These are phyloP conservation scores for Lactifluus subvellereus DNA, from an alignment of 768 basidiomycete genomes.

Conservation along the genomic window DNA sequence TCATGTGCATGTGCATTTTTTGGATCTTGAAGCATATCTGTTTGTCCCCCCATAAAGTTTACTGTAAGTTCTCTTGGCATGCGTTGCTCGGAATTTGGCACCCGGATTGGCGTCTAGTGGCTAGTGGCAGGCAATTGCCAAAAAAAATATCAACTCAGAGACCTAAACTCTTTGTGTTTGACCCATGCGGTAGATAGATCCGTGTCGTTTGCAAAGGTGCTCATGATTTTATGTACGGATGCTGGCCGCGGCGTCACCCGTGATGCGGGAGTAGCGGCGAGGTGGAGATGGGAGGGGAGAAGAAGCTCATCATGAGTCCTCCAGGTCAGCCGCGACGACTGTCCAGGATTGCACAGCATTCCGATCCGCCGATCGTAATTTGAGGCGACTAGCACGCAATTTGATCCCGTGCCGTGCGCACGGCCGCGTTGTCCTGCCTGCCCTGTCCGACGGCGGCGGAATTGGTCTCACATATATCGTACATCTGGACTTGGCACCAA, in stretches of 20 bases:
- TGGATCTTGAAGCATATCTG: neutral
- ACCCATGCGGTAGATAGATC: neutral
- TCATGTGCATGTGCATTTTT: neutral
- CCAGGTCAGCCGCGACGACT: neutral
- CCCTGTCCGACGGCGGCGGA: neutral
- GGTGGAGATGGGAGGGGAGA: neutral
- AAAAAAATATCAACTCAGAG: conserved; percentile 3
- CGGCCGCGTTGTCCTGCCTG: neutral
- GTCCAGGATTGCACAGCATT: conserved; percentile 11
- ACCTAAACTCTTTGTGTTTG: neutral
- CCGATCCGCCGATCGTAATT: conserved; percentile 19
- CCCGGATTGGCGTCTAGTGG: neutral
- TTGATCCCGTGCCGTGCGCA: neutral
- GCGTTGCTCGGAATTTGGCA: neutral
- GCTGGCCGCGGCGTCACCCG: neutral
- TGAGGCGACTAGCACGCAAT: neutral
- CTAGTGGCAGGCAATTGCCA: neutral
- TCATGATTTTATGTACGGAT: neutral
- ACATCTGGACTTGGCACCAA: too few relatives aligned
- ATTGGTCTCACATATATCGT: neutral
- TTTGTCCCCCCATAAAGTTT: neutral
- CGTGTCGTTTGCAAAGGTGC: neutral
- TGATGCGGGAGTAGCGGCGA: neutral
- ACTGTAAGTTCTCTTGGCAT: neutral
- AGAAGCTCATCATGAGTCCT: neutral